Percentiles rank a stretch among this genome's conserved stretches.
Conservation (phyloP, 129 eudicot genomes). For the Lactuca sativa region DNA sequence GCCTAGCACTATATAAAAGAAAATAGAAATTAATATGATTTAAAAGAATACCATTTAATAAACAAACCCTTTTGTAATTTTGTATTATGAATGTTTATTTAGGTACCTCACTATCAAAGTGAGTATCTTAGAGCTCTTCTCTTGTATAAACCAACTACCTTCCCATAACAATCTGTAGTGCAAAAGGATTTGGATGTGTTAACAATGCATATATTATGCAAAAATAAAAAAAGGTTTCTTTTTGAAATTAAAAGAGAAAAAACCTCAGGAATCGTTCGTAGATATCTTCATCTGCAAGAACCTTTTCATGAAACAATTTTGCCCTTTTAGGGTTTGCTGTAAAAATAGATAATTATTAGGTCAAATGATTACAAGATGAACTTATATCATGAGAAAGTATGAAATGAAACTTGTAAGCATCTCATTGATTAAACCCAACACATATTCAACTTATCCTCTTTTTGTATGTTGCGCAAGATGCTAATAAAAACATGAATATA, state of each 20-base stretch:
- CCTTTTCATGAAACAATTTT: constrained; percentile 68
- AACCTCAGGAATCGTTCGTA: constrained; percentile 92
- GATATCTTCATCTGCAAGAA: constrained; percentile 68
- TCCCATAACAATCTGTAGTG: constrained; percentile 74
- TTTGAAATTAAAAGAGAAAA: constrained; percentile 11
- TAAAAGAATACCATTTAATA: neutral
- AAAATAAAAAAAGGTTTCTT: neutral
- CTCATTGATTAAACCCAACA: constrained; percentile 78
- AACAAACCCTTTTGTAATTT: neutral
- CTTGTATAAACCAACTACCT: constrained; percentile 95
- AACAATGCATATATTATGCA: neutral
- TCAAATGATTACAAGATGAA: constrained; percentile 15
- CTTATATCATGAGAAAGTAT: constrained; percentile 10
- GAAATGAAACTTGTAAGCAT: constrained; percentile 66
- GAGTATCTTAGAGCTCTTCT: constrained; percentile 94
- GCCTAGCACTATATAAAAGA: constrained; percentile 53
- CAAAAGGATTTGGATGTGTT: constrained; percentile 1
- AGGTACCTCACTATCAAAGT: constrained; percentile 72
- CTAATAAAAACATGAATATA: constrained; percentile 72
- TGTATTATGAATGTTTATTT: constrained; percentile 10
- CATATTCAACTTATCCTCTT: constrained; percentile 97
- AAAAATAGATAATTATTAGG: constrained; percentile 10
- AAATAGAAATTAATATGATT: neutral
- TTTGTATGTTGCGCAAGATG: constrained; percentile 80
- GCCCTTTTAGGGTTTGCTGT: constrained; percentile 84